Evolutionary conservation across 2,329 filamentous ascomycete genomes (phyloP).

Genomic region (Claviceps citrina): DNA sequence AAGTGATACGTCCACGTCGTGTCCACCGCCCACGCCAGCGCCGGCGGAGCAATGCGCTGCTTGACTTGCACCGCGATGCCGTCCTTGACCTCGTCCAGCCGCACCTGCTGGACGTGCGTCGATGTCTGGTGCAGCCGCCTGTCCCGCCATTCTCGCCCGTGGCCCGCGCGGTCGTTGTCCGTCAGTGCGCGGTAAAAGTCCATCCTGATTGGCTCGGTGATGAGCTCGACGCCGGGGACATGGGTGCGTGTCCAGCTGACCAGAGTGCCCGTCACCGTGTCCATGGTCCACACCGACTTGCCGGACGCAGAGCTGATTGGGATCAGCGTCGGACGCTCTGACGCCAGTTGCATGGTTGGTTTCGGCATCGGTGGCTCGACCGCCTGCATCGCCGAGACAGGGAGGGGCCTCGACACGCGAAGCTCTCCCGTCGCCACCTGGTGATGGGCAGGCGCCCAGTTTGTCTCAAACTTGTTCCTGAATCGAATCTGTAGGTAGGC

Average conservation of each 20-base stretch:
- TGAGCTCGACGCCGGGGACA: constrained; percentile 20
- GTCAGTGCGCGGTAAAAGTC: constrained; percentile 50
- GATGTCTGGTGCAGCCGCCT: constrained; percentile 30
- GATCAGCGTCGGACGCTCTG: constrained; percentile 10
- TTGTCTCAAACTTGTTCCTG: constrained; percentile 23
- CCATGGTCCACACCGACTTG: constrained; percentile 27
- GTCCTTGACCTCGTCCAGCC: constrained; percentile 18
- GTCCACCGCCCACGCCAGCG: constrained; percentile 44
- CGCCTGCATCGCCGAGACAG: constrained; percentile 12
- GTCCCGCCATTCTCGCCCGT: constrained; percentile 42
- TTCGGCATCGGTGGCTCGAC: constrained; percentile 8
- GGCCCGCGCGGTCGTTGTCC: constrained; percentile 46
- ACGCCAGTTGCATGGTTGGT: constrained; percentile 11
- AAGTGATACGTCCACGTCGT: constrained; percentile 40
- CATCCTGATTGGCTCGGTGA: constrained; percentile 30
- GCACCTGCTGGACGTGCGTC: constrained; percentile 23
- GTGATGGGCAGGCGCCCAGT: constrained; percentile 37
- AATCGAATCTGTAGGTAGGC: constrained; percentile 36
- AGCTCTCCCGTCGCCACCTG: constrained; percentile 36
- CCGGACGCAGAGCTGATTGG: constrained; percentile 21
- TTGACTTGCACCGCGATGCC: constrained; percentile 28
- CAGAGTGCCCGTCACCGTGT: constrained; percentile 27
- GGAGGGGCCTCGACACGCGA: constrained; percentile 20
- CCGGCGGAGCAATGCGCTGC: constrained; percentile 44
- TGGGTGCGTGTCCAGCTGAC: constrained; percentile 24